Percentiles rank a stretch among this genome's conserved stretches.
Conservation (phyloP, 306 rosid genomes). For the Prosopis cineraria region DNA sequence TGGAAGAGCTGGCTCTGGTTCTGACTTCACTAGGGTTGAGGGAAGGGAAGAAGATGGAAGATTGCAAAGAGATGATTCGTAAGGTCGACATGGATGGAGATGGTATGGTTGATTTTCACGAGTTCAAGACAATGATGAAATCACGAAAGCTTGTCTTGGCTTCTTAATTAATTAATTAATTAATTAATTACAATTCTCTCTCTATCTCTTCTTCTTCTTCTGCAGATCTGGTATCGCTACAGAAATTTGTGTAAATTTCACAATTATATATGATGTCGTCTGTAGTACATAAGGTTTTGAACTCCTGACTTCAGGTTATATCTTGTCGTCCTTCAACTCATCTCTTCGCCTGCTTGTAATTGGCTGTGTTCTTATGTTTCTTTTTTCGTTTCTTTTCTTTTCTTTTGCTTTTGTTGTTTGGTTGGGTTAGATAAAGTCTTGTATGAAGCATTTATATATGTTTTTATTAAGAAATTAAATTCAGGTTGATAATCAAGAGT, state of each 20-base stretch:
- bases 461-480: too few relatives aligned
- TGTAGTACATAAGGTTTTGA: not conserved
- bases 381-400: not conserved
- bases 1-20: constrained; percentile 67
- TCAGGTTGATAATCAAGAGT: too few relatives aligned
- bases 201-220: not conserved
- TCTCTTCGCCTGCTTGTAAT: not conserved
- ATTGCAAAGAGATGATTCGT: constrained; percentile 75
- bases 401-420: not conserved
- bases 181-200: not conserved
- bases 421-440: not conserved
- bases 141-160: constrained; percentile 43
- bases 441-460: not conserved
- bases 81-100: constrained; percentile 92
- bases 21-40: constrained; percentile 64
- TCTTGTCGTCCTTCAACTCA: not conserved
- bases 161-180: not conserved
- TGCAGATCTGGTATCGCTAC: not conserved
- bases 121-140: constrained; percentile 77
- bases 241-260: not conserved
- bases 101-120: constrained; percentile 86
- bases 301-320: not conserved
- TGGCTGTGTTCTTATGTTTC: not conserved
- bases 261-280: not conserved
- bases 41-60: constrained; percentile 68